Evolutionary conservation across 257 asterid species (phyloP), one percentile per base, ranked within the genome.

Genomic region (Ocimum tenuiflorum): DNA sequence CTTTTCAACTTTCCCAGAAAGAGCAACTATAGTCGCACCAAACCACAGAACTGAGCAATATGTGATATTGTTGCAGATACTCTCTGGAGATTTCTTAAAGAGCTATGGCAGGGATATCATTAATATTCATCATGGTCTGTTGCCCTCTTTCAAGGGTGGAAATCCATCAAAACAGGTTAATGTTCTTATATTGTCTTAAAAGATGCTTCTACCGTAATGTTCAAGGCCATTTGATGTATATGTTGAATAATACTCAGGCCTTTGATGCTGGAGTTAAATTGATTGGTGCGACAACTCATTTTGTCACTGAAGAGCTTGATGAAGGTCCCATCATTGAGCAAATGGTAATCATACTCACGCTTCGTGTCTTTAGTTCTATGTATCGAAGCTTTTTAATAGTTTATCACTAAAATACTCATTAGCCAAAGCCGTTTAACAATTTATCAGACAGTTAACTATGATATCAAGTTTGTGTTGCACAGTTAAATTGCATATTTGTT

Each of bases 91-190:
- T 69, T 89, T 92, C 80, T 82, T 92, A 59, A 78, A 72, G 65
- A 78, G 80, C 62, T 92, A 89, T 23, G 80, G 82, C 61, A 86
- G 75, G 63, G 99, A 92, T 80, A 62, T 92, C 57, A 89, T 92
- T 43, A 92, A 92, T 70, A 92, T 92, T 81, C 98, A 89, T 75
- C 98, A 87, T 38, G 98, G 98, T 65, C 80, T 92, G 45, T 73
- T 92, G 80, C 98, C 98, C 41, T 89, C 97, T 20, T 92, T 92
- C 82, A 92, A 92, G 86, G 98, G 97, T 55, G 95, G 98, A 64
- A 65, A 65, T 76, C 97, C 98, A 63, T 83, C 97, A 59, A 89
- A 79, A 80, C 95, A 92, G 95, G 98, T 89, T 52, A 27, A 4
- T n/a, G 35, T 58, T 77, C 54, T 60, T 17, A 51, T 42, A 29